A percentile compares a stretch with the other conserved stretches of the same genome.
Evolutionary conservation across 176 grass and related monocot genomes (phyloP).

Genomic region (Avena atlantica): DNA sequence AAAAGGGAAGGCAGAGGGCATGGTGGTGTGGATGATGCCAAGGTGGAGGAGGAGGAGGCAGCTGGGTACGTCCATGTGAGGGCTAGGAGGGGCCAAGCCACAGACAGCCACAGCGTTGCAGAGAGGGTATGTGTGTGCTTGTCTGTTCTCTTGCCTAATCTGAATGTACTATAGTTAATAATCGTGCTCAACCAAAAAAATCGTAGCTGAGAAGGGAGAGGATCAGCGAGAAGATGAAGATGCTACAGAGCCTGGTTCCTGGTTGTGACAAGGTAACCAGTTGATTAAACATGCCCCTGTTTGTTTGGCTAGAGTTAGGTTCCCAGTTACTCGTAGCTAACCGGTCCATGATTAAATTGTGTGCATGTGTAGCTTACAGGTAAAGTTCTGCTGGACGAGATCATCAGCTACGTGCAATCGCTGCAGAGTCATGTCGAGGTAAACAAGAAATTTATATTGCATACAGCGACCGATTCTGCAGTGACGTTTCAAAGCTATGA

Average conservation of each 20-base stretch:
- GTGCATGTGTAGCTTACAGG: conserved; percentile 26
- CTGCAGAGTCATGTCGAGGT: conserved; percentile 53
- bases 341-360: neutral
- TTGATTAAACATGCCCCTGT: neutral
- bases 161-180: conserved; percentile 16
- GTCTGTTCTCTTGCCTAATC: neutral
- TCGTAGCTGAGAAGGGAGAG: conserved; percentile 37
- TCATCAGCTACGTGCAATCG: conserved; percentile 38
- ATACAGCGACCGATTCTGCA: neutral
- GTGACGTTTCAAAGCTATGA: neutral
- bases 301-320: neutral
- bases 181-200: neutral
- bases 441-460: neutral
- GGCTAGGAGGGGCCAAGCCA: conserved; percentile 48
- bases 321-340: neutral
- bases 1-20: neutral
- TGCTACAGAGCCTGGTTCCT: conserved; percentile 49
- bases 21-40: conserved; percentile 26
- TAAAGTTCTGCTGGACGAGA: conserved; percentile 36
- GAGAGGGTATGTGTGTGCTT: conserved; percentile 28
- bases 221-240: conserved; percentile 47
- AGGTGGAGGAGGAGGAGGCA: conserved; percentile 40
- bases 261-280: conserved; percentile 39
- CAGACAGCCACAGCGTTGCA: conserved; percentile 42
- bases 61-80: conserved; percentile 44